Percentiles rank a stretch among this genome's conserved stretches.
These are phyloP conservation scores for Plenodomus biglobosus DNA, from an alignment of 2,329 filamentous ascomycete genomes.

Conservation along the genomic window DNA sequence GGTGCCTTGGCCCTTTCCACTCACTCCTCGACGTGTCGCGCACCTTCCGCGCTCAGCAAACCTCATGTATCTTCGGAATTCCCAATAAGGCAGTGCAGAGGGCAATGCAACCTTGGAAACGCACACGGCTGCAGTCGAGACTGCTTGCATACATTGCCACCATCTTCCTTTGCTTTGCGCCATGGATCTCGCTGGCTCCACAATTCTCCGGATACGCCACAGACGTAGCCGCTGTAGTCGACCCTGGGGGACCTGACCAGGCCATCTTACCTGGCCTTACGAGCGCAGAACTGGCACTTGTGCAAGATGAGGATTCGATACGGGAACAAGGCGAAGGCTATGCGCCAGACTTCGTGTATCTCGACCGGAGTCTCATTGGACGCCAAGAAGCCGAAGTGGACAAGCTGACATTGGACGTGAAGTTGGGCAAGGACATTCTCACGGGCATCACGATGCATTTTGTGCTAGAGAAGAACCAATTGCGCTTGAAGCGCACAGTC, in stretches of 20 bases:
- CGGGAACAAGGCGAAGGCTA: conserved; percentile 48
- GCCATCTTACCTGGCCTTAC: conserved; percentile 16
- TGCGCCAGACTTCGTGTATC: conserved; percentile 62
- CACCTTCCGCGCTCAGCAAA: conserved; percentile 16
- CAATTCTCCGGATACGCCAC: conserved; percentile 61
- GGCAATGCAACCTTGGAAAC: conserved; percentile 52
- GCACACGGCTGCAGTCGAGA: conserved; percentile 71
- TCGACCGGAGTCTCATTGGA: conserved; percentile 65
- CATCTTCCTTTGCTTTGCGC: conserved; percentile 59
- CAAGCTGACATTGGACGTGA: conserved; percentile 65
- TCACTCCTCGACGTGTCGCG: conserved; percentile 6
- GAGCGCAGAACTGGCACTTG: conserved; percentile 49
- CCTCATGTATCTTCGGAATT: conserved; percentile 20
- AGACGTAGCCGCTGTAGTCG: conserved; percentile 48
- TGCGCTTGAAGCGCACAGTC: conserved; percentile 50
- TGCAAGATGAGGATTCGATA: conserved; percentile 34
- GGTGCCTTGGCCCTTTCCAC: no score
- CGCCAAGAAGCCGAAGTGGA: conserved; percentile 55
- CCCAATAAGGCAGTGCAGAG: conserved; percentile 28
- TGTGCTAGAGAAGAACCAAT: conserved; percentile 60
- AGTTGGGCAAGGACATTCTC: conserved; percentile 60
- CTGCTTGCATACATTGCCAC: conserved; percentile 67
- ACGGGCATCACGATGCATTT: conserved; percentile 66
- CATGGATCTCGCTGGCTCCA: conserved; percentile 63
- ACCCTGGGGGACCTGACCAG: conserved; percentile 14